Conservation (phyloP, 208 protist species). For the Balamuthia mandrillaris region DNA sequence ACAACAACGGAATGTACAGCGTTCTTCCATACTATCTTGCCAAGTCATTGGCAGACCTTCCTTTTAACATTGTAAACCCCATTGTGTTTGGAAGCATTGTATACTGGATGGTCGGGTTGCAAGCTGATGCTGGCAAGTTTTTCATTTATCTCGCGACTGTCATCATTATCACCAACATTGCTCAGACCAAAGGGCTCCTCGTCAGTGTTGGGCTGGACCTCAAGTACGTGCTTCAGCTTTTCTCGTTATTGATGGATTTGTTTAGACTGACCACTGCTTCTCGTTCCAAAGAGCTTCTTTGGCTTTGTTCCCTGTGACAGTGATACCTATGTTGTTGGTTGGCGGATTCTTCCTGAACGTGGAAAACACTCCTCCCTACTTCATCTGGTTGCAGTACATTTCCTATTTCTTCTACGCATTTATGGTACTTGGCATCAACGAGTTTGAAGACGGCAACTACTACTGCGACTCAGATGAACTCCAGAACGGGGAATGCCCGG, state of each 20-base stretch:
- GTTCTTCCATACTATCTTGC: constrained; percentile 51
- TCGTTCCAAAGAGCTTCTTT: no score
- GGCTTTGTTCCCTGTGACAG: constrained; percentile 7
- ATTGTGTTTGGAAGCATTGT: constrained; percentile 51
- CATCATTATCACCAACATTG: constrained; percentile 1
- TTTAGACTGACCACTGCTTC: no score
- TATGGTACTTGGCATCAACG: constrained; percentile 26
- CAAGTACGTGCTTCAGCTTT: not conserved
- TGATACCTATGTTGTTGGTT: constrained; percentile 39
- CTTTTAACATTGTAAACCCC: constrained; percentile 42
- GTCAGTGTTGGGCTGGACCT: not conserved
- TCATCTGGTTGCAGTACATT: constrained; percentile 39
- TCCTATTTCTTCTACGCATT: constrained; percentile 50
- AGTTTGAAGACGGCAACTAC: not conserved
- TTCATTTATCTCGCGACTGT: constrained; percentile 39
- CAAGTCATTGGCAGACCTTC: constrained; percentile 49
- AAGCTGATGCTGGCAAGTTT: not conserved
- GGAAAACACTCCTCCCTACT: constrained; percentile 36
- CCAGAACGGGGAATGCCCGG: not conserved
- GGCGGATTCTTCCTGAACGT: constrained; percentile 32
- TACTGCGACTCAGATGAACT: not conserved
- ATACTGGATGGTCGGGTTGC: constrained; percentile 51
- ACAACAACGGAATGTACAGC: constrained; percentile 17
- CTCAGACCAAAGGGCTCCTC: constrained; percentile 39
- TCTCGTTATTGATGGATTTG: no score